phyloP scores from a whole-genome alignment of 352 stramenopile genomes.

The Phytopythium chamaehyphon region DNA sequence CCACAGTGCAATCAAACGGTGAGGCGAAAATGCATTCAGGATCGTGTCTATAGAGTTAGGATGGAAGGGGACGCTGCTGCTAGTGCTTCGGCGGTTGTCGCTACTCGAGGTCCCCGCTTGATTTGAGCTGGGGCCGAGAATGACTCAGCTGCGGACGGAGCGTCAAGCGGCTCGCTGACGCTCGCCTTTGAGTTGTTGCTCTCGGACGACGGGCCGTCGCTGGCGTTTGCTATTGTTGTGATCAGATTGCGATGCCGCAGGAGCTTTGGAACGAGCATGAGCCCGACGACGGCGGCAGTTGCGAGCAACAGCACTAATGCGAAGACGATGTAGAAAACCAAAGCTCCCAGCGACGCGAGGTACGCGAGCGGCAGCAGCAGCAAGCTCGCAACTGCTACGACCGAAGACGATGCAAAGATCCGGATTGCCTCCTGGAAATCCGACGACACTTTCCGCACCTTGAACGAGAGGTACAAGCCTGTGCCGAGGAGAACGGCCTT shows the following conservation, averaged over 20 bases:
- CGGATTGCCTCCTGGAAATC: slow-evolving; percentile 31
- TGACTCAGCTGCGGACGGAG: no score
- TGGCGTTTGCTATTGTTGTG: not conserved
- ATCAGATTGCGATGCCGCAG: not conserved
- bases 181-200: not conserved
- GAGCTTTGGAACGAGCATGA: slow-evolving; percentile 14
- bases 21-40: no score
- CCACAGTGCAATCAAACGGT: no score
- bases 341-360: slow-evolving; percentile 15
- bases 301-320: slow-evolving; percentile 1
- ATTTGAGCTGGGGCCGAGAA: no score
- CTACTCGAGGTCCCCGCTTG: no score
- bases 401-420: slow-evolving; percentile 19
- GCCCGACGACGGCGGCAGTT: slow-evolving; percentile 5
- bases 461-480: slow-evolving; percentile 21
- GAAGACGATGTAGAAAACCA: slow-evolving; percentile 13
- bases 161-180: not conserved
- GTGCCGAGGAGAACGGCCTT: slow-evolving; percentile 18
- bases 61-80: no score
- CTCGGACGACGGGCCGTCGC: not conserved
- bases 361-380: slow-evolving; percentile 21
- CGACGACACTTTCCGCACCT: slow-evolving; percentile 23
- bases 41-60: no score
- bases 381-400: slow-evolving; percentile 17
- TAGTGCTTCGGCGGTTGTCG: no score